A percentile compares a stretch with the other conserved stretches of the same genome.
Conservation (phyloP, 2,329 filamentous ascomycete species). For the Fusarium illudens region DNA sequence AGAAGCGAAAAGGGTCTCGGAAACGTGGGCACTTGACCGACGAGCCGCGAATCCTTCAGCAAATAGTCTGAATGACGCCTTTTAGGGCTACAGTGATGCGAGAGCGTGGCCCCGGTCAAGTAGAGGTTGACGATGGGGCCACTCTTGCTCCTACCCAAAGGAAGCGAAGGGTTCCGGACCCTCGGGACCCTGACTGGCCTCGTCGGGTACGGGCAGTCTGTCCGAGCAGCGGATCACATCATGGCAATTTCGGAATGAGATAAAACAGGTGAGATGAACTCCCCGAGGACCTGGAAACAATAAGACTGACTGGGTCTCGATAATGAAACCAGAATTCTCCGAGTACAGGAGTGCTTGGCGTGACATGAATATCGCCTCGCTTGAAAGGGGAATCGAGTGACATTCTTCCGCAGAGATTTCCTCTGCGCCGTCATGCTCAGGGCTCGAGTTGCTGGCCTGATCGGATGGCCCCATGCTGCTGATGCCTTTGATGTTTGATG, state of each 20-base stretch:
- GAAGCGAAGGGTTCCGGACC: constrained; percentile 2
- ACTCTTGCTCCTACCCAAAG: constrained; percentile 10
- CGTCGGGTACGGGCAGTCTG: background rate
- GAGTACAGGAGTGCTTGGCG: background rate
- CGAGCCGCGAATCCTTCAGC: constrained; percentile 18
- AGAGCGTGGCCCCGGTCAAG: constrained; percentile 11
- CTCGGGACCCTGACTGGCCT: constrained; percentile 5
- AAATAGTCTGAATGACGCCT: constrained; percentile 30
- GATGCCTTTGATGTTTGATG: background rate
- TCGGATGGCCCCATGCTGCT: background rate
- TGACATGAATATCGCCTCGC: background rate
- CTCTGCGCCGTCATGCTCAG: background rate
- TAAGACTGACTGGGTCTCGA: background rate
- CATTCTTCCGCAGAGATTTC: constrained; percentile 1
- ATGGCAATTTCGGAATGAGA: constrained; percentile 3
- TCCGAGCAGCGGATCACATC: constrained; percentile 2
- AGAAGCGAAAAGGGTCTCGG: background rate
- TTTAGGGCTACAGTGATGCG: constrained; percentile 30
- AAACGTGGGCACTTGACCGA: constrained; percentile 4
- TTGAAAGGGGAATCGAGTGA: background rate
- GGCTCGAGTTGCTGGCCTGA: background rate
- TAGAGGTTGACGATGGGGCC: constrained; percentile 3
- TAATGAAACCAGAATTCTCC: background rate
- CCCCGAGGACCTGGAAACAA: constrained; percentile 3
- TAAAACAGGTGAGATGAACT: constrained; percentile 13